Percentiles rank a stretch among this genome's conserved stretches.
phyloP scores from a whole-genome alignment of 2,329 filamentous ascomycete genomes.

The Xylaria multiplex region DNA sequence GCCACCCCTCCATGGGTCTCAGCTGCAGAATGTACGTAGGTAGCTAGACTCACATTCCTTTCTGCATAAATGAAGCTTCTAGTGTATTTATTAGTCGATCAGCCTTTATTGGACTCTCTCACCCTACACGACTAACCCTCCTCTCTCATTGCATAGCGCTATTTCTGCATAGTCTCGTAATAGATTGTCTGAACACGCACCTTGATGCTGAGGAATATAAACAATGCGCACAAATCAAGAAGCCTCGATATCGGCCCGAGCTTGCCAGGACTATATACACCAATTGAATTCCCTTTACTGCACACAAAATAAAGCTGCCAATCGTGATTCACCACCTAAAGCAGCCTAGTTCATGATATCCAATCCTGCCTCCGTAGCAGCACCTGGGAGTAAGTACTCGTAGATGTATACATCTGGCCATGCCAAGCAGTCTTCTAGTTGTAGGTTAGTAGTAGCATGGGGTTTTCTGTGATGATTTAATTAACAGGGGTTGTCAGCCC shows the following conservation, averaged over 20 bases:
- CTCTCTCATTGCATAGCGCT: conserved; percentile 9
- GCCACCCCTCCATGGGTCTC: background rate
- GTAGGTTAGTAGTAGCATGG: too few species aligned
- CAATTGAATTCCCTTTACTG: background rate
- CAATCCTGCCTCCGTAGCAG: too few species aligned
- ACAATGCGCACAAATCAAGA: background rate
- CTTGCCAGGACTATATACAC: background rate
- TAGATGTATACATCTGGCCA: too few species aligned
- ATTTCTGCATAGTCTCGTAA: conserved; percentile 9
- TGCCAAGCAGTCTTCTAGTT: too few species aligned
- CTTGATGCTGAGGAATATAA: background rate
- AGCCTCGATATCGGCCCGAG: background rate
- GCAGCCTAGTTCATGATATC: too few species aligned
- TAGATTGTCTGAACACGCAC: conserved; percentile 13
- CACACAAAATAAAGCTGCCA: conserved; percentile 25
- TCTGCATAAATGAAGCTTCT: too few species aligned
- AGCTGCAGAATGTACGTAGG: background rate
- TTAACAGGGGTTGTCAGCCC: too few species aligned
- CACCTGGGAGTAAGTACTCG: too few species aligned
- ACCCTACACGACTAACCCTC: background rate
- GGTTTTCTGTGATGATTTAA: too few species aligned
- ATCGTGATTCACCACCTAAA: conserved; percentile 3
- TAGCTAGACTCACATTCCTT: too few species aligned
- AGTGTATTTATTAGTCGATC: too few species aligned
- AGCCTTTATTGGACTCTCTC: too few species aligned